Base-by-base conservation (phyloP, 495 filamentous ascomycete genomes). In the Tuber umbilicatum region DNA sequence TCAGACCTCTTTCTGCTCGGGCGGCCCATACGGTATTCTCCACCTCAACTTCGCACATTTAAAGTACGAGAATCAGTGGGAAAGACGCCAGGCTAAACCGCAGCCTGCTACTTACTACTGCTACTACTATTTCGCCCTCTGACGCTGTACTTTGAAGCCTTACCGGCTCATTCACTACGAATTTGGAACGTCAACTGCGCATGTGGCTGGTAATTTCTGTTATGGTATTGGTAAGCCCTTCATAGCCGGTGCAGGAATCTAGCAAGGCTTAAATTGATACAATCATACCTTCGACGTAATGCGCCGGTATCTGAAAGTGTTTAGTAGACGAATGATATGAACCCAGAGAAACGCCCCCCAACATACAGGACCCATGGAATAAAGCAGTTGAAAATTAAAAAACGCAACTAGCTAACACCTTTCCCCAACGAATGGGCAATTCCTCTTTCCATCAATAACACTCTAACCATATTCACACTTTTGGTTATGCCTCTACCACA, bases 401-500 rank as follows among this genome's bases (percentile, higher is more conserved):
- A 64, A 35, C 27, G 27, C 55, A 64, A 64, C 50, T 60, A 60
- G 31, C 55, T 64, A 64, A 64, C 55, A 64, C 55, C 55, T 35
- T 64, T 64, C 27, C 27, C 23, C 55, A 64, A 64, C 27, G 27
- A 35, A 31, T 19, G 55, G 55, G 55, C 55, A 31, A 64, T 35
- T 4, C 27, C 55, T 35, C 27, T 35, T 14, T 14, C 55, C 55
- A 35, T 27, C 55, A 35, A 64, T 35, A 64, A 64, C 55, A 35
- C 55, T 64, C 1, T 17, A 64, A 27, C 55, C 14, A 5, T 17
- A 64, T 35, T 27, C 55, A 5, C 55, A 35, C n/a, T 31, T 31
- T n/a, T 60, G 1, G 14, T 35, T 73, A 78, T 64, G 60, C 76
- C 27, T 43, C 41, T 60, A 50, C 74, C 16, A 27, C 70, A 14